Conservation (phyloP, 2,329 filamentous ascomycete species). For the Blumeria graminis region DNA sequence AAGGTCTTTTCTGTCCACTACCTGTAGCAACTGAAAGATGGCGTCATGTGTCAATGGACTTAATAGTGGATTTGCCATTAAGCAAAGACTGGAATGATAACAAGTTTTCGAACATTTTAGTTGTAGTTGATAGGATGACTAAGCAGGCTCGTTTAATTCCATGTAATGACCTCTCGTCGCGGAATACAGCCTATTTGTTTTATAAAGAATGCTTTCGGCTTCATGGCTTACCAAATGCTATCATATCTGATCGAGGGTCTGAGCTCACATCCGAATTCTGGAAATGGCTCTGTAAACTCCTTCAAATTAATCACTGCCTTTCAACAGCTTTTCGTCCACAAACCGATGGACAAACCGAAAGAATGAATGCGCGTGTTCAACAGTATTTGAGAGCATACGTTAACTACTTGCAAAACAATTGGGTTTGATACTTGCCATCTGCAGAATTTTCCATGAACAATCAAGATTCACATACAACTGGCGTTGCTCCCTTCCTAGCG, state of each 20-base stretch:
- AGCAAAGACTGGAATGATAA: neutral
- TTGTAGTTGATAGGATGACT: neutral
- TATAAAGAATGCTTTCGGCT: neutral
- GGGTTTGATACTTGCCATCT: constrained; percentile 4
- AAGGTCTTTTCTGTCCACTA: neutral
- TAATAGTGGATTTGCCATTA: neutral
- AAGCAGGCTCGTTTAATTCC: neutral
- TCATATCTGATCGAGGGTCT: constrained; percentile 5
- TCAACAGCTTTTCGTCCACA: constrained; percentile 5
- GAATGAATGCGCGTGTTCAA: constrained; percentile 4
- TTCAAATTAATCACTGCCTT: constrained; percentile 2
- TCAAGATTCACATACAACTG: constrained; percentile 1
- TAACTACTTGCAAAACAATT: constrained; percentile 6
- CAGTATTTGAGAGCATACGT: constrained; percentile 4
- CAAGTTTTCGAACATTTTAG: neutral
- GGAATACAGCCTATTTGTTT: neutral
- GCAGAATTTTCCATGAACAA: constrained; percentile 7
- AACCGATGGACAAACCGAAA: constrained; percentile 7
- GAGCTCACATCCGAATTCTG: constrained; percentile 6
- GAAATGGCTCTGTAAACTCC: constrained; percentile 3
- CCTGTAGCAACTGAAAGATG: neutral
- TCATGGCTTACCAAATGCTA: constrained; percentile 1
- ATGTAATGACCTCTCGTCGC: neutral
- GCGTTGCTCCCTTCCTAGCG: constrained; percentile 4
- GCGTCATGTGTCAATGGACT: neutral